phyloP scores from a whole-genome alignment of 352 stramenopile species.

The Pythium myriotylum region DNA sequence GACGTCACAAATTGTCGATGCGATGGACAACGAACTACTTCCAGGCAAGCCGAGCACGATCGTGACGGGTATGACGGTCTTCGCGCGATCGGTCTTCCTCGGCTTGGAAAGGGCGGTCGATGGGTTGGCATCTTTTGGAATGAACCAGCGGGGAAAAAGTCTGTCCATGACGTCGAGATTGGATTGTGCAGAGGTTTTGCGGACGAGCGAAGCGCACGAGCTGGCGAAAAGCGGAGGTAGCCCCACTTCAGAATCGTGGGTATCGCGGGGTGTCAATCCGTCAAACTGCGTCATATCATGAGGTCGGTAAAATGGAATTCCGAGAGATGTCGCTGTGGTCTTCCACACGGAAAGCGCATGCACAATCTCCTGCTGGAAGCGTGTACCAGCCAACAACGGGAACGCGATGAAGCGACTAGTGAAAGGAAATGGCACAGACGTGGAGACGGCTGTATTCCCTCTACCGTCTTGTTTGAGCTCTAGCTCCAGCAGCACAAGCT shows the following conservation, averaged over 20 bases:
- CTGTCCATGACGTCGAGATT: conserved; percentile 10
- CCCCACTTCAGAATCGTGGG: neutral
- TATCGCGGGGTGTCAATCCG: conserved; percentile 44
- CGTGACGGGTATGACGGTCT: conserved; percentile 54
- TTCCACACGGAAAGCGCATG: conserved; percentile 62
- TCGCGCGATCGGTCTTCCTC: conserved; percentile 29
- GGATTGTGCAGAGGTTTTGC: neutral
- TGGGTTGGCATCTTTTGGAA: conserved; percentile 51
- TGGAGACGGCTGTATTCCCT: conserved; percentile 20
- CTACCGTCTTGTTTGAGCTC: conserved; percentile 35
- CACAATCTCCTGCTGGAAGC: conserved; percentile 71
- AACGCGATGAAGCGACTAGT: conserved; percentile 40
- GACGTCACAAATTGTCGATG: conserved; percentile 48
- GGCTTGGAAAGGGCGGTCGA: conserved; percentile 44
- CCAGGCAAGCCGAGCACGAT: conserved; percentile 69
- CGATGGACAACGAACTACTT: conserved; percentile 44
- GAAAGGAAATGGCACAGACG: conserved; percentile 41
- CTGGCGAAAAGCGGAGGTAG: conserved; percentile 16
- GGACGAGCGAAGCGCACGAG: conserved; percentile 33
- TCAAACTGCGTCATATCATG: conserved; percentile 50
- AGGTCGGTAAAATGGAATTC: conserved; percentile 58
- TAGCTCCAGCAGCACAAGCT: conserved; percentile 67
- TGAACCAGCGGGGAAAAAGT: conserved; percentile 63
- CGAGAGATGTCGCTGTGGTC: conserved; percentile 35
- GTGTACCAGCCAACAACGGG: conserved; percentile 58